Conservation (phyloP, 805 yeast species). For the Debaryomyces castellii region DNA sequence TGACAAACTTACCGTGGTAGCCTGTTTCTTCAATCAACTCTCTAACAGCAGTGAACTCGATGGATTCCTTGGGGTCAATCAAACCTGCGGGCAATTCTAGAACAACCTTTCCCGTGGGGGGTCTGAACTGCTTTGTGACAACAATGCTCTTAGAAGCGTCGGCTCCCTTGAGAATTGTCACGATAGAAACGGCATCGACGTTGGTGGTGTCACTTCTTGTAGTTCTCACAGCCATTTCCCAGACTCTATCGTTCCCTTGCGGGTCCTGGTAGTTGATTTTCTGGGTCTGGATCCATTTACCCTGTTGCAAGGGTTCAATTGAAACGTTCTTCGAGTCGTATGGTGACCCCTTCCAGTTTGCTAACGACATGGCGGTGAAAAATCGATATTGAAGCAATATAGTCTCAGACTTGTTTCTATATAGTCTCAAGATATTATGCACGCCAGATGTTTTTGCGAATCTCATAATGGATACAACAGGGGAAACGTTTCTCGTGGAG, state of each 20-base stretch:
- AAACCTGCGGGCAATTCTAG: slow-evolving; percentile 96
- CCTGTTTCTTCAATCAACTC: slow-evolving; percentile 95
- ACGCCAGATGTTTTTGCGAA: slow-evolving; percentile 1
- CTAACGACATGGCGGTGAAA: slow-evolving; percentile 7
- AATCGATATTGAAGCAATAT: not conserved
- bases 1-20: slow-evolving; percentile 63
- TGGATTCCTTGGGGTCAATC: slow-evolving; percentile 77
- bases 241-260: slow-evolving; percentile 61
- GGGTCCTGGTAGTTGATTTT: slow-evolving; percentile 75
- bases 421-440: not conserved
- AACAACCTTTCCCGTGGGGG: slow-evolving; percentile 86
- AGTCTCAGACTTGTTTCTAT: not conserved
- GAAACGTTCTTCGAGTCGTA: slow-evolving; percentile 31
- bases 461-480: not conserved
- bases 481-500: not conserved
- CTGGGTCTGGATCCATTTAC: slow-evolving; percentile 53
- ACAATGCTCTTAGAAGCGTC: slow-evolving; percentile 41
- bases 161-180: slow-evolving; percentile 63
- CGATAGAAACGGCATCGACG: slow-evolving; percentile 88
- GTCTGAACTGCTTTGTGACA: slow-evolving; percentile 87
- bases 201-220: slow-evolving; percentile 62
- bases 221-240: slow-evolving; percentile 88
- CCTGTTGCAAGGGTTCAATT: slow-evolving; percentile 33
- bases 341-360: slow-evolving; percentile 28
- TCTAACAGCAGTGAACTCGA: slow-evolving; percentile 79